Evolutionary conservation across 208 protist species (phyloP), one percentile per base, ranked within the genome.

Genomic region (Plasmodiophora brassicae): DNA sequence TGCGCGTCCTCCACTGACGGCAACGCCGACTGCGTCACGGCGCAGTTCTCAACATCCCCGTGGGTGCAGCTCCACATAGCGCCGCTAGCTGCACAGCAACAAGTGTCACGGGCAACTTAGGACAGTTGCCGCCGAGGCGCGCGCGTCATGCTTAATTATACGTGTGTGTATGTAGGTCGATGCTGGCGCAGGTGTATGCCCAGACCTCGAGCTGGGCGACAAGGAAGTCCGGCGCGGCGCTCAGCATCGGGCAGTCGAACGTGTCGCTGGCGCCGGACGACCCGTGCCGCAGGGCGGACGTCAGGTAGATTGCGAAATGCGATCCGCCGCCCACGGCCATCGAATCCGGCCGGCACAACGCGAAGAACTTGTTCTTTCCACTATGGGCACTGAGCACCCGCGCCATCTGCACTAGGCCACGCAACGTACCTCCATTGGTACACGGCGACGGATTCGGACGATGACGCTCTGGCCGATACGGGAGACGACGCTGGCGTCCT

Each of bases 291-390:
- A 78, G 65, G 5, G 65, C 32, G 20, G 32, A 38, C 65, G 32
- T n/a, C 65, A 78, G n/a, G n/a, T 44, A 78, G 41, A 78, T 78
- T n/a, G 65, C 65, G 41, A 78, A 78, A 32, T 78, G 65, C n/a
- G 65, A 44, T 8, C 65, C 65, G 14, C 65, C 65, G 10, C 65
- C 65, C 10, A 78, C n/a, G 5, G n/a, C 5, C 10, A 78, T 38
- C 65, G 65, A 78, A 32, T 78, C 65, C 14, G 32, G 65, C 10
- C 65, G 65, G 65, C 65, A 78, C 65, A 78, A 78, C 32, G 41
- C 5, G 41, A 78, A 78, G n/a, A 78, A 78, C n/a, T 78, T 78
- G n/a, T 78, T 78, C n/a, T 78, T 78, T 78, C 65, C 65, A 78
- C 65, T 78, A 32, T 57, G 50, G 50, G 20, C 50, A 57, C 25